Conservation (phyloP, 1,139 yeast species). For the Zygosaccharomyces sapae region DNA sequence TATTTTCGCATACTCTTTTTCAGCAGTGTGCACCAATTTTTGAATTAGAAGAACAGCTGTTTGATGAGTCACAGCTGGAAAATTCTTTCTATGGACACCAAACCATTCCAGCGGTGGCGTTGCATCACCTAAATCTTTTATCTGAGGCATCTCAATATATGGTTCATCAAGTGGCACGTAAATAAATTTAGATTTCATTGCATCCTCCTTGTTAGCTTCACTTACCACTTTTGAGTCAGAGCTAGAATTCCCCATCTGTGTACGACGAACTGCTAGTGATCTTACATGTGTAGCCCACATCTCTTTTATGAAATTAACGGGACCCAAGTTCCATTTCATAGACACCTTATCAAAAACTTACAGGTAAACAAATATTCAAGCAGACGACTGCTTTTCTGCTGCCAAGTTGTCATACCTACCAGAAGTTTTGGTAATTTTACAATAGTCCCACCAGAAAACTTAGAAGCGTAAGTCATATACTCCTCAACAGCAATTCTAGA, state of each 20-base stretch:
- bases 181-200: conserved; percentile 50
- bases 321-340: conserved; percentile 89
- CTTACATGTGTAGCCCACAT: conserved; percentile 81
- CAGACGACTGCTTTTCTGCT: conserved; percentile 44
- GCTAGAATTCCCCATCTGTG: conserved; percentile 32
- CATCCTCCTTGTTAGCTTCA: conserved; percentile 58
- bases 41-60: conserved; percentile 70
- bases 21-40: conserved; percentile 61
- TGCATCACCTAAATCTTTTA: conserved; percentile 89
- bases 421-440: conserved; percentile 73
- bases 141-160: conserved; percentile 79
- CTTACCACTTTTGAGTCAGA: conserved; percentile 31
- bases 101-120: conserved; percentile 99
- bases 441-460: conserved; percentile 74
- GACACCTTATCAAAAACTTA: conserved; percentile 86
- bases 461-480: conserved; percentile 53
- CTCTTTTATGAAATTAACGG: conserved; percentile 84
- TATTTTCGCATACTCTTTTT: conserved; percentile 39
- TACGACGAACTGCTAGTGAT: conserved; percentile 49
- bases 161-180: conserved; percentile 74
- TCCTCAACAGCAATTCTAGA: conserved; percentile 47
- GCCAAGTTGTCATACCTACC: conserved; percentile 74
- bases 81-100: conserved; percentile 79
- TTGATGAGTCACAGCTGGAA: conserved; percentile 86
- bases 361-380: conserved; percentile 67